These are phyloP conservation scores for Lentinula sp. DNA, from an alignment of 768 basidiomycete species.

Conservation along the genomic window DNA sequence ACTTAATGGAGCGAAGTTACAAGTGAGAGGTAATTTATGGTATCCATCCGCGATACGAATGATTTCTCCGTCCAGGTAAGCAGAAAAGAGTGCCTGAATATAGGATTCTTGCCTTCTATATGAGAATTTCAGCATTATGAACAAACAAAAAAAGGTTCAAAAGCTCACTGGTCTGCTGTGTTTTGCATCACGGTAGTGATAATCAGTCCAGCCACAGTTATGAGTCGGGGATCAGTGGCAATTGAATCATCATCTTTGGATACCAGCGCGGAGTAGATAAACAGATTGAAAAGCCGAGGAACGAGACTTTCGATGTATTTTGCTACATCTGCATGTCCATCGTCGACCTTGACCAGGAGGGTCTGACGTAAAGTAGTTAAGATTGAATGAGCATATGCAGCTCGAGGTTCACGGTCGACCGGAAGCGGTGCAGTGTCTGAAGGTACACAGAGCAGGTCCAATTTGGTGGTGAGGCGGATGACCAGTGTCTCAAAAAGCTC, in stretches of 20 bases:
- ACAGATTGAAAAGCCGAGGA: slow-evolving; percentile 62
- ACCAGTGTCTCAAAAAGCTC: slow-evolving; percentile 83
- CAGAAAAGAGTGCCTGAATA: slow-evolving; percentile 41
- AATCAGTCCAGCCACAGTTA: slow-evolving; percentile 60
- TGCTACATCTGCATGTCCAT: slow-evolving; percentile 62
- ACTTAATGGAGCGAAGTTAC: slow-evolving; percentile 41
- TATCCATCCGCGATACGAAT: slow-evolving; percentile 49
- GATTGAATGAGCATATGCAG: slow-evolving; percentile 84
- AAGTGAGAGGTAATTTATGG: slow-evolving; percentile 35
- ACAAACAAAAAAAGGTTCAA: background rate
- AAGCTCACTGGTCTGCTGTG: slow-evolving; percentile 57
- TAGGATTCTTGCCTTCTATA: slow-evolving; percentile 63
- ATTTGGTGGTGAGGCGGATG: slow-evolving; percentile 67
- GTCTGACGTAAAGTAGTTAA: slow-evolving; percentile 64
- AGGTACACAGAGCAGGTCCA: slow-evolving; percentile 60
- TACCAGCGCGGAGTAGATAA: slow-evolving; percentile 35
- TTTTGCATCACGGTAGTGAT: slow-evolving; percentile 63
- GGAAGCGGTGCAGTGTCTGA: slow-evolving; percentile 11
- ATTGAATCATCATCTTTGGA: slow-evolving; percentile 21
- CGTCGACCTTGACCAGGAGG: slow-evolving; percentile 38
- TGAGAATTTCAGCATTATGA: background rate
- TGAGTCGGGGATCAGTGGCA: slow-evolving; percentile 41
- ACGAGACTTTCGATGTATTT: slow-evolving; percentile 79
- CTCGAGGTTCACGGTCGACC: slow-evolving; percentile 49
- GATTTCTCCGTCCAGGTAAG: slow-evolving; percentile 50